These are phyloP conservation scores for Boletus rubescentipes DNA, from an alignment of 768 basidiomycete genomes.

Conservation along the genomic window DNA sequence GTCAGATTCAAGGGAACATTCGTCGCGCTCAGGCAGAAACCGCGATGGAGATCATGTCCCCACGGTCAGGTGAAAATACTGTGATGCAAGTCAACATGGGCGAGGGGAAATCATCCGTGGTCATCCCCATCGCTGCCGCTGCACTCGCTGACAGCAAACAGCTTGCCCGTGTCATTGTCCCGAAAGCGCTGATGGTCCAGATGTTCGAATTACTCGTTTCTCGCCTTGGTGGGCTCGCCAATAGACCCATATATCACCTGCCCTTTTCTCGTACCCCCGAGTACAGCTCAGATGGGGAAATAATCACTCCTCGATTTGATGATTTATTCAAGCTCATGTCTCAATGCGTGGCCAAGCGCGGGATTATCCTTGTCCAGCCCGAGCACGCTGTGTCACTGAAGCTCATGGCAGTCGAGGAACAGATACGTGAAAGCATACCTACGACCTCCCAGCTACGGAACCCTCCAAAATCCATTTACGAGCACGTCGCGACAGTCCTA, in stretches of 20 bases:
- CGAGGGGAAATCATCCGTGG: no score
- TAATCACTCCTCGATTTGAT: constrained; percentile 3
- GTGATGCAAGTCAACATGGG: constrained; percentile 31
- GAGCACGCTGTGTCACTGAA: constrained; percentile 51
- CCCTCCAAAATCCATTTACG: background rate
- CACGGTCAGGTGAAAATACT: constrained; percentile 33
- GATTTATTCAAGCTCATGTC: constrained; percentile 33
- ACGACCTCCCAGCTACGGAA: constrained; percentile 17
- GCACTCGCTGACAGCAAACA: no score
- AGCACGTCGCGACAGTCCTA: background rate
- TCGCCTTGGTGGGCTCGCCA: constrained; percentile 41
- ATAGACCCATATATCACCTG: constrained; percentile 44
- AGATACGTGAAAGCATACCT: constrained; percentile 1
- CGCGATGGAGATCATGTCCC: constrained; percentile 45
- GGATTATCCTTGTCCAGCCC: constrained; percentile 30
- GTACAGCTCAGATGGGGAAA: background rate
- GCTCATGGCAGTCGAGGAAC: constrained; percentile 40
- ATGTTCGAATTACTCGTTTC: constrained; percentile 47
- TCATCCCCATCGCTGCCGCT: no score
- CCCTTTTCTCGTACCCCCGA: constrained; percentile 21
- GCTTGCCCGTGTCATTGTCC: background rate
- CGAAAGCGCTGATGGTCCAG: constrained; percentile 41
- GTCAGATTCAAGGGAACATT: constrained; percentile 37
- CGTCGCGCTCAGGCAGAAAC: constrained; percentile 15
- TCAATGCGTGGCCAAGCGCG: constrained; percentile 33